These are phyloP conservation scores for Pichia eremophila DNA, from an alignment of 805 yeast genomes.

Conservation along the genomic window DNA sequence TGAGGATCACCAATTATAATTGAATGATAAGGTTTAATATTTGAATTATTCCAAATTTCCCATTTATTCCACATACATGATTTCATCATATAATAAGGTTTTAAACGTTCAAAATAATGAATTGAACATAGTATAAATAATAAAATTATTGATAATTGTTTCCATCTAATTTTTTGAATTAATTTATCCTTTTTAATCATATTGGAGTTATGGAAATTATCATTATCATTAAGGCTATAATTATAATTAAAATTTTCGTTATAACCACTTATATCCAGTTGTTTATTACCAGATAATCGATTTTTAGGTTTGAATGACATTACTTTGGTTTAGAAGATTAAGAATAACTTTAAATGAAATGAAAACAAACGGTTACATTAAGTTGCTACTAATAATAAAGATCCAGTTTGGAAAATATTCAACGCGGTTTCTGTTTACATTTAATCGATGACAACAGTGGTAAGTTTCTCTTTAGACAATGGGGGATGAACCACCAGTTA, in stretches of 20 bases:
- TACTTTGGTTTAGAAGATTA: too few species aligned
- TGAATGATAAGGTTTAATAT: constrained; percentile 19
- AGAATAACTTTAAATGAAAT: too few species aligned
- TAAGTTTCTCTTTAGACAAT: not conserved
- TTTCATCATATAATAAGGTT: constrained; percentile 35
- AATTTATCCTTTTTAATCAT: not conserved
- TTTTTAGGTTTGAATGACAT: constrained; percentile 2
- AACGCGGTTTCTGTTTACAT: too few species aligned
- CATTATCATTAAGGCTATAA: not conserved
- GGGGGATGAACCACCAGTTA: not conserved
- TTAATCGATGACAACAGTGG: too few species aligned
- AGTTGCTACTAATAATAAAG: too few species aligned
- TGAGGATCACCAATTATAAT: constrained; percentile 86
- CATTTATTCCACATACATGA: constrained; percentile 57
- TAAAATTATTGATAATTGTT: constrained; percentile 20
- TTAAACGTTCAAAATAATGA: constrained; percentile 45
- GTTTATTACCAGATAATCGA: not conserved
- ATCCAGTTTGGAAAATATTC: too few species aligned
- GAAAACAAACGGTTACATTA: too few species aligned
- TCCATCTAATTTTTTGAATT: constrained; percentile 5
- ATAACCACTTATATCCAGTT: constrained; percentile 1
- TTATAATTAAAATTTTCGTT: not conserved
- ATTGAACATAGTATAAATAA: constrained; percentile 36
- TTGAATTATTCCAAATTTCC: constrained; percentile 43
- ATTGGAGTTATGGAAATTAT: too few species aligned